Conservation (phyloP, 768 basidiomycete genomes). For the Rhizopogon roseolus region DNA sequence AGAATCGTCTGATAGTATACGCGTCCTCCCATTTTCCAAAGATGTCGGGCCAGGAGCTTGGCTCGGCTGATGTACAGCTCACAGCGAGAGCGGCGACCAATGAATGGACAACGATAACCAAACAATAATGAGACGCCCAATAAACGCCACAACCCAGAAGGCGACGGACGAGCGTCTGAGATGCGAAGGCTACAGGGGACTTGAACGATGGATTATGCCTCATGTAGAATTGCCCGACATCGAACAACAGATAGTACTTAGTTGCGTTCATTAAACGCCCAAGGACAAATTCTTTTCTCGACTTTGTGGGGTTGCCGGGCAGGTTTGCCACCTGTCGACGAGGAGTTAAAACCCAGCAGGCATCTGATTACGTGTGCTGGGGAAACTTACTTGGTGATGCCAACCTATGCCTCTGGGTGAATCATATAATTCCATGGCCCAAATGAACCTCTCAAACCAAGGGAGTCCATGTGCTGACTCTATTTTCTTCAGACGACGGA, state of each 20-base stretch:
- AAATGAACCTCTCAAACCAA: slow-evolving; percentile 4
- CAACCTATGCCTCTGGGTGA: slow-evolving; percentile 33
- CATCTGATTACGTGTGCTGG: slow-evolving; percentile 3
- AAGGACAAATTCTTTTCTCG: too few relatives aligned
- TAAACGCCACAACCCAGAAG: neutral
- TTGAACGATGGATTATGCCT: slow-evolving; percentile 7
- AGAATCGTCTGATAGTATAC: too few relatives aligned
- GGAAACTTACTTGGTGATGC: slow-evolving; percentile 23
- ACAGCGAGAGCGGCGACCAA: slow-evolving; percentile 8
- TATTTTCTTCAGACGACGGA: slow-evolving; percentile 10
- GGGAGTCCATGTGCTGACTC: slow-evolving; percentile 5
- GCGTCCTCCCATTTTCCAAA: slow-evolving; percentile 15
- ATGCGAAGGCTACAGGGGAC: neutral
- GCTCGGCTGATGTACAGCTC: slow-evolving; percentile 14
- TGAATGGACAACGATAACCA: neutral
- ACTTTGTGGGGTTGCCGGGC: too few relatives aligned
- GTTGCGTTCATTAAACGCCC: too few relatives aligned
- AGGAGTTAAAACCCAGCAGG: neutral
- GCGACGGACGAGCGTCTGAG: neutral
- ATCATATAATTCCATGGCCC: slow-evolving; percentile 15
- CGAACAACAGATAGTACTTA: too few relatives aligned
- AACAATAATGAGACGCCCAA: neutral
- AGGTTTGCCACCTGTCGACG: neutral
- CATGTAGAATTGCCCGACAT: too few relatives aligned
- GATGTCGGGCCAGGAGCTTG: slow-evolving; percentile 33